These are phyloP conservation scores for Saccharum spontaneum DNA, from an alignment of 176 grass and related monocot species.

Conservation along the genomic window DNA sequence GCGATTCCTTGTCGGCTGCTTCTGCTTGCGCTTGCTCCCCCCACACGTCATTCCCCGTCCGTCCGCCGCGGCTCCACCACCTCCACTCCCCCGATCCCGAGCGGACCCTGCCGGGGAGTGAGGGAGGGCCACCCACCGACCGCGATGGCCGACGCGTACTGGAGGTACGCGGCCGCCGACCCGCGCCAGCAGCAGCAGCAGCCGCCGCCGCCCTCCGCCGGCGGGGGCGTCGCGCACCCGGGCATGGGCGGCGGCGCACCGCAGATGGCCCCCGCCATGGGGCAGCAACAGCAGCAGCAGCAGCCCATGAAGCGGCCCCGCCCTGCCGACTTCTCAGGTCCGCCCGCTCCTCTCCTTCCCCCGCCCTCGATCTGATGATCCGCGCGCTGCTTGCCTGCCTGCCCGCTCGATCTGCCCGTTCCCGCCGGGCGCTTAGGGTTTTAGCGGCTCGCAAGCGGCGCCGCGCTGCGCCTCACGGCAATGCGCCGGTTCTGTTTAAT, in stretches of 20 bases:
- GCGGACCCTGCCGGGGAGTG: neutral
- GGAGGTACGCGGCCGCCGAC: constrained; percentile 59
- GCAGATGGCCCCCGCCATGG: neutral
- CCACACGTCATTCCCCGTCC: neutral
- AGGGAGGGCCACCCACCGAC: neutral
- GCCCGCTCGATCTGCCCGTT: neutral
- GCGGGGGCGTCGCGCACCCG: neutral
- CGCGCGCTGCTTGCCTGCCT: neutral
- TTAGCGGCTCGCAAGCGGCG: neutral
- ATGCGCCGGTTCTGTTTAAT: neutral
- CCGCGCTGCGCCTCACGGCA: neutral
- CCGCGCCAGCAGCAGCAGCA: constrained; percentile 42
- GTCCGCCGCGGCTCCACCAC: neutral
- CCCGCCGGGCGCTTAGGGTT: neutral
- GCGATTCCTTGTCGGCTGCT: neutral
- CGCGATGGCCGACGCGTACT: constrained; percentile 67
- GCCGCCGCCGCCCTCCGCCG: constrained; percentile 6
- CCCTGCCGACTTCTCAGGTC: constrained; percentile 56
- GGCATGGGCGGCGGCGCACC: constrained; percentile 12
- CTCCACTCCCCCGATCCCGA: neutral
- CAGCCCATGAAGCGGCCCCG: constrained; percentile 55
- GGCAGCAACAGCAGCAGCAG: constrained; percentile 32
- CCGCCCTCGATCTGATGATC: neutral
- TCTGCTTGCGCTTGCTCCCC: neutral
- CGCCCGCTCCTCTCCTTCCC: neutral